Evolutionary conservation across 495 filamentous ascomycete species (phyloP), one percentile per base, ranked within the genome.

Genomic region (Aspergillus sclerotioniger): DNA sequence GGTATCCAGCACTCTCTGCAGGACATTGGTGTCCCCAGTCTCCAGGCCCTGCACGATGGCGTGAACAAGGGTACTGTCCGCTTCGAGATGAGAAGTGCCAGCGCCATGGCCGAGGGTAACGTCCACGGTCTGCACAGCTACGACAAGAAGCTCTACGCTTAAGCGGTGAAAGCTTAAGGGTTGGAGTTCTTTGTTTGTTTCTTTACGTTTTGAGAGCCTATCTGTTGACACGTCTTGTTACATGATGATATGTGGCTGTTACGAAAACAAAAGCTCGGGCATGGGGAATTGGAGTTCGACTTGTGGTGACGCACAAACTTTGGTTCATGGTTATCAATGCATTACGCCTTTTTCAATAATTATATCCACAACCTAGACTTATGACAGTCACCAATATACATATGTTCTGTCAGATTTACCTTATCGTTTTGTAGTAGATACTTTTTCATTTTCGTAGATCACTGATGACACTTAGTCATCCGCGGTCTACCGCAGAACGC

Each of bases 81-180:
- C 61, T 98, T 99, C 64, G 95, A 99, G 81, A 76, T 97, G 71
- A 79, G 94, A 62, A 96, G 91, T 51, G 89, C 90, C 54, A 96
- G 92, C 76, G 94, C 95, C 46, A 89, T 92, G 83, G 81, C 93
- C 52, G 94, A 98, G 82, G 94, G 94, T 61, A 90, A 90, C 67
- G 92, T 99, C 63, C 93, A 98, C 69, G 87, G 87, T 66, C 88
- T 99, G 82, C 90, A 98, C 77, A 94, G 88, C 72, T 98, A 94
- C 72, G 96, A 96, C 79, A 99, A 98, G 87, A 99, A 97, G 80
- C 87, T 99, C 59, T 98, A 96, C 74, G 89, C 91, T 58, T 96
- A 88, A 65, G 63, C 61, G 62, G 60, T 51, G 61, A 60, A 29
- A 59, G 16, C 50, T 54, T 53, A 21, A 45, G 48, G 31, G 32